Conservation (phyloP, 2,329 filamentous ascomycete genomes). For the Amauroascus niger region DNA sequence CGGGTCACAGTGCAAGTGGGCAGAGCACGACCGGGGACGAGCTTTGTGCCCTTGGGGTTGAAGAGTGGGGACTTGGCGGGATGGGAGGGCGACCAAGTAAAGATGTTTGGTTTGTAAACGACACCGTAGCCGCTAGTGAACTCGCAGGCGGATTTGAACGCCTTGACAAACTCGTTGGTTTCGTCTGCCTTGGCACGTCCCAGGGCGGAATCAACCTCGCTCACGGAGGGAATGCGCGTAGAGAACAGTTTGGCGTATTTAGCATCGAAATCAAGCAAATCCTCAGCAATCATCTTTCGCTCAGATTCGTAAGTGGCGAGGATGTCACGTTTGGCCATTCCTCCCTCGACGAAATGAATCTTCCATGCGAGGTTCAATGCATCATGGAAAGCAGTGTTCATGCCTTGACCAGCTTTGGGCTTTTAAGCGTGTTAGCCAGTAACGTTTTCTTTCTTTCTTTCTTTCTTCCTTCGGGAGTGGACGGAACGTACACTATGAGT, state of each 20-base stretch:
- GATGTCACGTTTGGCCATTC: conserved; percentile 64
- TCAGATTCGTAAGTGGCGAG: conserved; percentile 81
- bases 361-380: conserved; percentile 93
- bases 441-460: background rate
- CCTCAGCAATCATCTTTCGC: conserved; percentile 74
- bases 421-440: conserved; percentile 17
- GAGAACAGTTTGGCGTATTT: conserved; percentile 87
- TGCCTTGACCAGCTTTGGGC: conserved; percentile 56
- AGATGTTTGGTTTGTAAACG: conserved; percentile 66
- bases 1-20: conserved; percentile 73
- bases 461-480: background rate
- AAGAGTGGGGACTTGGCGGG: conserved; percentile 61
- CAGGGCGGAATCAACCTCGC: conserved; percentile 61
- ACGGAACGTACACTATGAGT: conserved; percentile 43
- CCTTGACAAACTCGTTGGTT: conserved; percentile 69
- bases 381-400: conserved; percentile 51
- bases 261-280: conserved; percentile 74
- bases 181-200: conserved; percentile 25
- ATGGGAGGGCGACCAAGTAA: conserved; percentile 75
- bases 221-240: conserved; percentile 60
- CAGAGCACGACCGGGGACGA: conserved; percentile 66
- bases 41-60: conserved; percentile 53
- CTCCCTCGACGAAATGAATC: conserved; percentile 78
- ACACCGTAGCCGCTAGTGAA: conserved; percentile 91
- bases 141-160: conserved; percentile 83